These are phyloP conservation scores for Suillus cothurnatus DNA, from an alignment of 768 basidiomycete genomes.

Conservation along the genomic window DNA sequence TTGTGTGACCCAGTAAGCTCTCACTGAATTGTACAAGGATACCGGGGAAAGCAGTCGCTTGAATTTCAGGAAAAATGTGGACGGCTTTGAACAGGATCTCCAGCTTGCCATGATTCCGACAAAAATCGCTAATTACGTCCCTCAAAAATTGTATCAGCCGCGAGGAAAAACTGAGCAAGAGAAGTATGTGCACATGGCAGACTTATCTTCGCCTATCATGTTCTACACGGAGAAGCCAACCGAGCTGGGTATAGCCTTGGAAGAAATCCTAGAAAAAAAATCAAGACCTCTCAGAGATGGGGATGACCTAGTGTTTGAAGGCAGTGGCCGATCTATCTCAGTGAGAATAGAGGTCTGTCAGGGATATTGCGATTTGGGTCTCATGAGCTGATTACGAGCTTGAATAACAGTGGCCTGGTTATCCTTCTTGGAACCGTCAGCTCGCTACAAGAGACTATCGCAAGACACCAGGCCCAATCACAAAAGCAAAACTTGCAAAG, in stretches of 20 bases:
- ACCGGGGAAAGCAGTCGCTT: background rate
- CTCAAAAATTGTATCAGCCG: constrained; percentile 69
- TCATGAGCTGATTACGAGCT: background rate
- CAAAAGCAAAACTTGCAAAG: constrained; percentile 66
- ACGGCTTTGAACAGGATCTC: constrained; percentile 16
- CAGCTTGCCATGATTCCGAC: constrained; percentile 23
- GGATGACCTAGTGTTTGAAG: constrained; percentile 62
- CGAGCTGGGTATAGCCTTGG: constrained; percentile 62
- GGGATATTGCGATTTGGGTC: background rate
- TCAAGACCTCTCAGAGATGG: constrained; percentile 54
- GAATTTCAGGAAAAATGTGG: background rate
- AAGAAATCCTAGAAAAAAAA: constrained; percentile 59
- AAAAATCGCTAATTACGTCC: constrained; percentile 51
- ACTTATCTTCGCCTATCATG: constrained; percentile 60
- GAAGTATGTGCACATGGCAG: constrained; percentile 69
- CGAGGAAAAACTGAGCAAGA: constrained; percentile 70
- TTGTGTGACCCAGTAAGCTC: background rate
- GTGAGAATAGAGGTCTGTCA: constrained; percentile 65
- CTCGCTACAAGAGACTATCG: constrained; percentile 77
- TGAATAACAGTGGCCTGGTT: constrained; percentile 70
- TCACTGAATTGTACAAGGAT: background rate
- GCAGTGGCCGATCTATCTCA: constrained; percentile 72
- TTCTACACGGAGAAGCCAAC: constrained; percentile 55
- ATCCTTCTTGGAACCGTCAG: constrained; percentile 68
- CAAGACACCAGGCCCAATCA: constrained; percentile 72